Evolutionary conservation across 495 filamentous ascomycete species (phyloP), one percentile per base, ranked within the genome.

Genomic region (Evansstolkia leycettana): DNA sequence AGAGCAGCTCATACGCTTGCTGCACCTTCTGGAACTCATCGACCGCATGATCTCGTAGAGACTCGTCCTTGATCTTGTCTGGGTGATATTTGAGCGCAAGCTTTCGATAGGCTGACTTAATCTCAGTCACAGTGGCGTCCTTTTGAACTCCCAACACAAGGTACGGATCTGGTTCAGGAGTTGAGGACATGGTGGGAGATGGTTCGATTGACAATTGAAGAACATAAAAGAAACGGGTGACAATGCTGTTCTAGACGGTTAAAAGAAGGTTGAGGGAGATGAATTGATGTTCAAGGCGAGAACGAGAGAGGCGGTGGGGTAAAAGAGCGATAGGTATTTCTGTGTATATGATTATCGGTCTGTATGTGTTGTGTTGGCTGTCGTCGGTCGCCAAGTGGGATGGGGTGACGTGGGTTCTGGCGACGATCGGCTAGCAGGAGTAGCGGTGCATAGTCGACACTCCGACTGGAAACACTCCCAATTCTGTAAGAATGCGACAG

Each of bases 11-110:
- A 55, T 92, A 98, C 31, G 90, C 85, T 42, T 87, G 73, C 55
- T 95, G 89, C 20, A 96, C 84, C 55, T 78, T 79, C 57, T 95
- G 85, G 54, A 95, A 98, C 60, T 93, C 75, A 38, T 84, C 77
- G 38, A 77, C 71, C 51, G 87, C 90, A 43, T 72, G 60, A 34
- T 61, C 64, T 38, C 78, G 78, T 36, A 70, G 60, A 17, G 78
- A 66, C 44, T 78, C 70, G 41, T 92, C 82, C 47, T 84, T 75
- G 33, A 95, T 74, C 65, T 96, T 96, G 68, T 98, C 90, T 20
- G 90, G 90, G 52, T 98, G 90, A 52, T 78, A 88, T 61, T 85
- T 86, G 38, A 96, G 73, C 35, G 85, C 88, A 16, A 94, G 80
- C 60, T 94, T 96, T 41, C 85, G 82, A 64, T 95, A 81, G 12